Evolutionary conservation across 2,329 filamentous ascomycete species (phyloP), one percentile per base, ranked within the genome.

Genomic region (Aspergillus persii): DNA sequence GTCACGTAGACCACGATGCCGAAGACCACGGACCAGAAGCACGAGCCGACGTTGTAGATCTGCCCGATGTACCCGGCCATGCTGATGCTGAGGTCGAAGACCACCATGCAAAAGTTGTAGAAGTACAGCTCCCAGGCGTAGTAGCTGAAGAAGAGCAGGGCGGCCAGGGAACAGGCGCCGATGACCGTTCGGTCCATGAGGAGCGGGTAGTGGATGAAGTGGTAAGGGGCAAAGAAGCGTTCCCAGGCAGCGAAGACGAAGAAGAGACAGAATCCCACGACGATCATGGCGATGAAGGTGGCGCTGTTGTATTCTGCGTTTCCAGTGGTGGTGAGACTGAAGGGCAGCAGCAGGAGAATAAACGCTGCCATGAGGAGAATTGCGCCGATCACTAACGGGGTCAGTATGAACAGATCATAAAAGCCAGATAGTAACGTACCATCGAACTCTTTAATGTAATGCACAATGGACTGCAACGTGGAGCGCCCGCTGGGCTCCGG

Each of bases 361-460:
- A 57, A 57, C 7, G 55, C 39, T 2, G 55, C 55, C 27, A 46
- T 57, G 2, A 57, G 39, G 5, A 62, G 39, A 12, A 61, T 52
- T 9, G 61, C 67, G 7, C 68, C 68, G 26, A 70, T 53, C 4
- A 70, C 66, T 69, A 18, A 9, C 9, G 7, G 3, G 8, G 15
- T 50, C 5, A 50, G 11, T n/a, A 26, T 52, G 18, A 23, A 23
- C 18, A 27, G 36, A 8, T 11, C 12, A 1, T 2, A 52, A 3
- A 3, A 18, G 5, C 0, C 9, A 11, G 9, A 8, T 7, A 8
- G 12, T 15, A 27, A 72, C 46, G 82, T 68, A 81, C 80, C 68
- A 68, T 91, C 89, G 61, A 90, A 87, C 64, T 90, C 83, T 49
- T 83, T 76, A 15, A 80, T 68, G 71, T 89, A 89, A 68, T 84